Percentiles rank a stretch among this genome's conserved stretches.
Conservation (phyloP, 768 basidiomycete species). For the Podaxis carcinomalis region DNA sequence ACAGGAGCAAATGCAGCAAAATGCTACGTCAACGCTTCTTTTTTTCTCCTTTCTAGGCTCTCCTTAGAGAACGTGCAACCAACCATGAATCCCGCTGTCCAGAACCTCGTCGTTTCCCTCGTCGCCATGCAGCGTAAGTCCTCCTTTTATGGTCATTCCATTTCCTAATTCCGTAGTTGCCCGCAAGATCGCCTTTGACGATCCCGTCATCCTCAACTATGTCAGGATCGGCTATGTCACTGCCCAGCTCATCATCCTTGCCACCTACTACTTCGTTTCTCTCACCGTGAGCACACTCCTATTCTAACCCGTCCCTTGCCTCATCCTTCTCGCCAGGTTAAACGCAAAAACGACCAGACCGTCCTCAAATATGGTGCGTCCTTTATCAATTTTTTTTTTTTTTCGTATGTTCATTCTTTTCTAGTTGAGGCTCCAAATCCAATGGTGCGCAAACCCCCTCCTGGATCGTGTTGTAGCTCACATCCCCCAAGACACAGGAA, state of each 20-base stretch:
- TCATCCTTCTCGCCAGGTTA: slow-evolving; percentile 55
- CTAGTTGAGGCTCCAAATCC: slow-evolving; percentile 72
- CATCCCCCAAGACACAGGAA: slow-evolving; percentile 46
- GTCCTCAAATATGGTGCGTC: slow-evolving; percentile 89
- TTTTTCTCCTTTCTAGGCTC: background rate
- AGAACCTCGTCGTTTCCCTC: slow-evolving; percentile 86
- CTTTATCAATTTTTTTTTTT: background rate
- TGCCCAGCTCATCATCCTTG: slow-evolving; percentile 68
- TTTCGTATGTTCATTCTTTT: slow-evolving; percentile 4
- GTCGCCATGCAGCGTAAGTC: slow-evolving; percentile 84
- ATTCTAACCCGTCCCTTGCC: background rate
- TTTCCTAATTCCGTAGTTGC: slow-evolving; percentile 54
- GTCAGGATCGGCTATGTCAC: slow-evolving; percentile 82
- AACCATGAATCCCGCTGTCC: slow-evolving; percentile 70
- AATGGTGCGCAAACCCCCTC: slow-evolving; percentile 50
- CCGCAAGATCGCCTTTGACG: slow-evolving; percentile 85
- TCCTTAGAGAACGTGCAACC: slow-evolving; percentile 17
- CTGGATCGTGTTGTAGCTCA: background rate
- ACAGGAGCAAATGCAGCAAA: slow-evolving; percentile 5
- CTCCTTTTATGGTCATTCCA: background rate
- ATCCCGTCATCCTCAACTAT: slow-evolving; percentile 76
- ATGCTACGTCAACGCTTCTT: background rate
- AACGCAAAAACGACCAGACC: slow-evolving; percentile 92
- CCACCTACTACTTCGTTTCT: slow-evolving; percentile 77
- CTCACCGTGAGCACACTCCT: slow-evolving; percentile 48